Percentiles rank a stretch among this genome's conserved stretches.
Evolutionary conservation across 192 early-diverging fungal species (phyloP).

Genomic region (Backusella westeae): DNA sequence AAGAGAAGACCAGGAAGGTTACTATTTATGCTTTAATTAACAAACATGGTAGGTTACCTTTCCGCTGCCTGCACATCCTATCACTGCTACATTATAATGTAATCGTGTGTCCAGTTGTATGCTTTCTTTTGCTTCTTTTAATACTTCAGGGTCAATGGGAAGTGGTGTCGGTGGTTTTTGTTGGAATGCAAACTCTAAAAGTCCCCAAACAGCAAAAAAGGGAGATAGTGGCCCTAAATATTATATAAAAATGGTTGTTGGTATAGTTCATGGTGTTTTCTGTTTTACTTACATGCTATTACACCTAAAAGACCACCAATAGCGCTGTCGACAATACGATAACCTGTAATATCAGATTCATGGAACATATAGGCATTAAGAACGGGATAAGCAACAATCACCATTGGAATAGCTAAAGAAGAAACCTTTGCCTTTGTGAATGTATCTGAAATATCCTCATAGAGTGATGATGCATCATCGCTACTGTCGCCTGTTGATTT

Average conservation of each 20-base stretch:
- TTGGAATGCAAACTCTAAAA: constrained; percentile 29
- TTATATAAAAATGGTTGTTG: not conserved
- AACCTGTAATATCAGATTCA: constrained; percentile 29
- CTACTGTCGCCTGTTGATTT: not conserved
- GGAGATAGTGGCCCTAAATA: constrained; percentile 26
- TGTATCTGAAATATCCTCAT: constrained; percentile 26
- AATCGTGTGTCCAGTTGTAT: constrained; percentile 30
- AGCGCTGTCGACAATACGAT: constrained; percentile 26
- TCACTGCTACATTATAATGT: constrained; percentile 37
- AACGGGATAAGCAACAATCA: constrained; percentile 35
- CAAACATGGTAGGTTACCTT: constrained; percentile 26
- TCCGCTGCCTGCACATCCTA: constrained; percentile 33
- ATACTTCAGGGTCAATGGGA: constrained; percentile 21
- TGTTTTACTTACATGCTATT: constrained; percentile 29
- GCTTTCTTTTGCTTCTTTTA: constrained; percentile 19
- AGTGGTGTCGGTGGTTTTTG: constrained; percentile 24
- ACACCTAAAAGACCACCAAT: constrained; percentile 35
- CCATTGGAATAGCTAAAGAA: constrained; percentile 31
- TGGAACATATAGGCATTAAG: constrained; percentile 32
- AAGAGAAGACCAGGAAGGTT: not conserved
- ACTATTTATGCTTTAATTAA: not conserved
- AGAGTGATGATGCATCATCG: not conserved
- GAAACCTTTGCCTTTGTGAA: constrained; percentile 35
- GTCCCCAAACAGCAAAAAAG: constrained; percentile 31
- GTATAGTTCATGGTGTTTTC: not conserved